Percentiles rank a stretch among this genome's conserved stretches.
Evolutionary conservation across 345 rosid species (phyloP).

Genomic region (Luvunga scandens): DNA sequence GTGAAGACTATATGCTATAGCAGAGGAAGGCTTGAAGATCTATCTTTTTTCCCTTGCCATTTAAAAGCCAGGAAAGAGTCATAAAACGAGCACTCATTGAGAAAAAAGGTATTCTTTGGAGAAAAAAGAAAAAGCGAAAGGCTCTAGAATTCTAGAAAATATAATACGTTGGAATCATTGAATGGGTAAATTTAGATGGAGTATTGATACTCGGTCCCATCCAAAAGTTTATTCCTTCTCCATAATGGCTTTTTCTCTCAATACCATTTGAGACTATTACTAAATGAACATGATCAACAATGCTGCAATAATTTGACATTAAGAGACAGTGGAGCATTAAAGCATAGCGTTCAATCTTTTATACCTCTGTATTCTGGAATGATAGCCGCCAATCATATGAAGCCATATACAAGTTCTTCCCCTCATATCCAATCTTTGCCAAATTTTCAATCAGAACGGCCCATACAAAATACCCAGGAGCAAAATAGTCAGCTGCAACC

Average conservation of each 20-base stretch:
- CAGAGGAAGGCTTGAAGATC: not conserved
- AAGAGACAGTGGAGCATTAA: not conserved
- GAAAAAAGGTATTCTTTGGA: not conserved
- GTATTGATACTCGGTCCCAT: not conserved
- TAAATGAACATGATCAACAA: not conserved
- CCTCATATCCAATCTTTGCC: conserved; percentile 78
- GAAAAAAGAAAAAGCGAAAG: not conserved
- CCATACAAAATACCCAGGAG: conserved; percentile 67
- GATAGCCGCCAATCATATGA: conserved; percentile 72
- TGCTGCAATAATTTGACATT: not conserved
- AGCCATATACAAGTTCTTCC: conserved; percentile 64
- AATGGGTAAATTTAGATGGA: not conserved
- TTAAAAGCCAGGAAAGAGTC: not conserved
- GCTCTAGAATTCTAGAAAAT: not conserved
- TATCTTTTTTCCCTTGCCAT: not conserved
- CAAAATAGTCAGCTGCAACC: conserved; percentile 59
- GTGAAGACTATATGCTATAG: not conserved
- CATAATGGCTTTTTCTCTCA: not conserved
- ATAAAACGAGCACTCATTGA: no score
- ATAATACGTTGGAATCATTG: not conserved
- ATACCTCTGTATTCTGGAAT: conserved; percentile 67
- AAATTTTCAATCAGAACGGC: conserved; percentile 71
- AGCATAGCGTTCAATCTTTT: conserved; percentile 5
- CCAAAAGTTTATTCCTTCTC: not conserved
- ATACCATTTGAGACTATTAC: not conserved